Percentiles rank a stretch among this genome's conserved stretches.
phyloP scores from a whole-genome alignment of 176 grass and related monocot genomes.

The Musa acuminata region DNA sequence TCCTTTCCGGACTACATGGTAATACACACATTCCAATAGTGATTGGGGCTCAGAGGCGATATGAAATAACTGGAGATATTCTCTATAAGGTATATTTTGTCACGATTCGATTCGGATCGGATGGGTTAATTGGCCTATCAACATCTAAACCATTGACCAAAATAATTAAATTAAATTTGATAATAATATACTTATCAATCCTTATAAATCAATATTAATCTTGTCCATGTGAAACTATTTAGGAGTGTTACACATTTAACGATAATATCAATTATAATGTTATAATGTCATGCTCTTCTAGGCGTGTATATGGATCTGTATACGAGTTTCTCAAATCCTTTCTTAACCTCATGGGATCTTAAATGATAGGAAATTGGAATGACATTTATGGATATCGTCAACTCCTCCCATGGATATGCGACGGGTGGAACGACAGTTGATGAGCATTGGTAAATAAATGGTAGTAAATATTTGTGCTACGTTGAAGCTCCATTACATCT shows the following conservation, averaged over 20 bases:
- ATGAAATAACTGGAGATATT: constrained; percentile 66
- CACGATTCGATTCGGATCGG: no score
- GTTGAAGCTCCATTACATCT: not conserved
- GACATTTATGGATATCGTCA: constrained; percentile 65
- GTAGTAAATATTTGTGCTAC: not conserved
- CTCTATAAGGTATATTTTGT: constrained; percentile 64
- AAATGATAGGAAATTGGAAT: constrained; percentile 48
- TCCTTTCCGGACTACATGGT: constrained; percentile 61
- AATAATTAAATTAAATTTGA: no score
- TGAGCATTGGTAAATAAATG: constrained; percentile 60
- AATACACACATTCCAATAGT: constrained; percentile 86
- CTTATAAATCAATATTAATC: no score
- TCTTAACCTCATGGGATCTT: no score
- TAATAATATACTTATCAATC: no score
- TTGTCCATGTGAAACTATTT: no score
- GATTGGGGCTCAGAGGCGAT: constrained; percentile 65
- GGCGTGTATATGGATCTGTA: no score
- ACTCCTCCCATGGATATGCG: constrained; percentile 75
- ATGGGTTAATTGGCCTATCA: no score
- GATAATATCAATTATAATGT: not conserved
- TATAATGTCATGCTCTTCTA: not conserved
- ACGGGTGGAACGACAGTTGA: constrained; percentile 69
- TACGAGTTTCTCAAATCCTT: not conserved
- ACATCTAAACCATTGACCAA: no score
- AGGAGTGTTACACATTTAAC: not conserved